Conservation (phyloP, 257 asterid species). For the Salvia hispanica region DNA sequence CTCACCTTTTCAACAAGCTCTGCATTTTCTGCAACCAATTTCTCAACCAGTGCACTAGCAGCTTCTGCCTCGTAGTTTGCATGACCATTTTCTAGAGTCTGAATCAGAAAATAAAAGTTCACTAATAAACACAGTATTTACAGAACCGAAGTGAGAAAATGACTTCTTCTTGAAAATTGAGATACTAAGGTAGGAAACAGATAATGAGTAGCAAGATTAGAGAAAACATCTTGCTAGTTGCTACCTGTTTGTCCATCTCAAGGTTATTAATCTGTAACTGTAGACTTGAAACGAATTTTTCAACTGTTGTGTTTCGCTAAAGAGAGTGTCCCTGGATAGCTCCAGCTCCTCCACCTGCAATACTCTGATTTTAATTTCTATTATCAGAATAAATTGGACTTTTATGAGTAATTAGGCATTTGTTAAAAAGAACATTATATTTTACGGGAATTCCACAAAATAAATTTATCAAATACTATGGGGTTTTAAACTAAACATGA, state of each 20-base stretch:
- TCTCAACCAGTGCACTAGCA: constrained; percentile 52
- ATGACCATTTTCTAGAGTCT: constrained; percentile 57
- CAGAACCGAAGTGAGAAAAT: not conserved
- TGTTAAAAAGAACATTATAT: constrained; percentile 1
- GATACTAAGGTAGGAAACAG: constrained; percentile 20
- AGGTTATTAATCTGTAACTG: too few species aligned
- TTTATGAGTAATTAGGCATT: constrained; percentile 19
- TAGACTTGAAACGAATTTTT: constrained; percentile 46
- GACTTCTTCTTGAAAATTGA: constrained; percentile 7
- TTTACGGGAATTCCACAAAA: constrained; percentile 1
- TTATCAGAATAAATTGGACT: constrained; percentile 45
- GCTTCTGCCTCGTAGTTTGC: constrained; percentile 44
- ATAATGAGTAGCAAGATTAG: constrained; percentile 9
- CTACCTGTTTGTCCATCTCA: constrained; percentile 51
- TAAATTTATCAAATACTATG: not conserved
- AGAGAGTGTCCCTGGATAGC: constrained; percentile 52
- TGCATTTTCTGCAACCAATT: constrained; percentile 52
- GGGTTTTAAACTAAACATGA: not conserved
- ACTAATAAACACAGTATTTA: constrained; percentile 20
- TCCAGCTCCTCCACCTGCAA: constrained; percentile 78
- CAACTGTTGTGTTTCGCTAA: constrained; percentile 56
- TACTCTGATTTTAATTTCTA: constrained; percentile 52
- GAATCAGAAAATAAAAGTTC: constrained; percentile 35
- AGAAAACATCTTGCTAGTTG: constrained; percentile 44
- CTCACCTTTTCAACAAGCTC: constrained; percentile 67